Percentiles rank a stretch among this genome's conserved stretches.
phyloP scores from a whole-genome alignment of 441 rosid species.

The Melastoma candidum region DNA sequence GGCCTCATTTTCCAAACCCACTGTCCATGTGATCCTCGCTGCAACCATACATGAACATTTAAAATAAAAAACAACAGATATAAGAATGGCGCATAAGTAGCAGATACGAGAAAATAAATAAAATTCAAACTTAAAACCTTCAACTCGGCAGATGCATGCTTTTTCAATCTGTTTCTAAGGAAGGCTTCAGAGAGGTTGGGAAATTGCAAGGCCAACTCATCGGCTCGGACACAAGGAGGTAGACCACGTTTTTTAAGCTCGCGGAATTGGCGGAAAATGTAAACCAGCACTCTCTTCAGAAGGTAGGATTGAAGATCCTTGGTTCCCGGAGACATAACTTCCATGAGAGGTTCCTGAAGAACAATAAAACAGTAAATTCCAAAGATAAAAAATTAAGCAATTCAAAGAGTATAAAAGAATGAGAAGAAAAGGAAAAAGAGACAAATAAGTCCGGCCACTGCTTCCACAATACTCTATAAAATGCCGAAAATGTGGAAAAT shows the following conservation, averaged over 20 bases:
- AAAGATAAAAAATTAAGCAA: no score
- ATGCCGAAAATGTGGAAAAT: conserved; percentile 12
- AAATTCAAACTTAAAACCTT: conserved; percentile 6
- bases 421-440: no score
- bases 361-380: conserved; percentile 5
- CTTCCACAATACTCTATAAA: no score
- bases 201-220: conserved; percentile 66
- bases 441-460: no score
- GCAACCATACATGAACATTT: neutral
- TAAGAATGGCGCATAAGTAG: conserved; percentile 3
- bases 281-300: conserved; percentile 66
- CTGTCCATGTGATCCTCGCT: conserved; percentile 70
- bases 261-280: conserved; percentile 78
- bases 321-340: conserved; percentile 81
- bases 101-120: neutral
- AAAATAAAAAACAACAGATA: neutral
- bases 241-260: conserved; percentile 49
- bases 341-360: conserved; percentile 90
- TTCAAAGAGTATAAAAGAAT: no score
- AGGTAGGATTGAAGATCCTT: conserved; percentile 75
- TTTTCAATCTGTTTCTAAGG: conserved; percentile 66
- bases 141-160: conserved; percentile 35
- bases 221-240: conserved; percentile 55
- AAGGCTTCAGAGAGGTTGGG: conserved; percentile 63
- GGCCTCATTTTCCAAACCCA: conserved; percentile 57